phyloP scores from a whole-genome alignment of 495 filamentous ascomycete species.

The Neurospora sp. region DNA sequence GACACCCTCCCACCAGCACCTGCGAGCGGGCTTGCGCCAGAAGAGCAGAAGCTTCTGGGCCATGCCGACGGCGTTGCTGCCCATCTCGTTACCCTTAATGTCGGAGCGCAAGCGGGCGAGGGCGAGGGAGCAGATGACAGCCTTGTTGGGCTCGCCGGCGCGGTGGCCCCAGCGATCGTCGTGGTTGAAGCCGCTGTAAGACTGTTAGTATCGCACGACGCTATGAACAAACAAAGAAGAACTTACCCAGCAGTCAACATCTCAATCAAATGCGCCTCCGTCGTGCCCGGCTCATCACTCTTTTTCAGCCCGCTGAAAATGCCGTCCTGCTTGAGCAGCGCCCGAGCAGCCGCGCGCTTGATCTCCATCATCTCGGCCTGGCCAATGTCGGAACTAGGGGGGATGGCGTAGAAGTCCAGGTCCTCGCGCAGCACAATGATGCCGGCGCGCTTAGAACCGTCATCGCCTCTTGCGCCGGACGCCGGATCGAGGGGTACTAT shows the following conservation, averaged over 20 bases:
- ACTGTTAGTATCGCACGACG: too few species aligned
- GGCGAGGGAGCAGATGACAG: slow-evolving; percentile 93
- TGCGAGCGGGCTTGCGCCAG: slow-evolving; percentile 91
- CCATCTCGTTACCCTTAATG: slow-evolving; percentile 66
- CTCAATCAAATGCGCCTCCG: slow-evolving; percentile 97
- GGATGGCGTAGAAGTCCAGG: slow-evolving; percentile 95
- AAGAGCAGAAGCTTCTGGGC: slow-evolving; percentile 96
- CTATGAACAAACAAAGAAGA: too few species aligned
- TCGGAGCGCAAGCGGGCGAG: slow-evolving; percentile 88
- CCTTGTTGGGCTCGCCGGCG: slow-evolving; percentile 92
- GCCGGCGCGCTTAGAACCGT: slow-evolving; percentile 65
- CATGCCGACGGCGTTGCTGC: slow-evolving; percentile 86
- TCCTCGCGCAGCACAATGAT: slow-evolving; percentile 97
- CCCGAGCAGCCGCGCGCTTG: slow-evolving; percentile 84
- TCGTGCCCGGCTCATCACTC: slow-evolving; percentile 92
- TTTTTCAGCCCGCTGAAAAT: slow-evolving; percentile 93
- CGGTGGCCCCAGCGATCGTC: slow-evolving; percentile 94
- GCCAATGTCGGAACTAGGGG: slow-evolving; percentile 74
- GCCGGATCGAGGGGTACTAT: slow-evolving; percentile 48
- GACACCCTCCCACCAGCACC: slow-evolving; percentile 99
- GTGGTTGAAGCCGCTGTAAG: slow-evolving; percentile 92
- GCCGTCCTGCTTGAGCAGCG: slow-evolving; percentile 79
- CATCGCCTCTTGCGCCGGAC: slow-evolving; percentile 27
- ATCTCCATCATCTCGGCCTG: slow-evolving; percentile 91
- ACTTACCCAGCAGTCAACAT: slow-evolving; percentile 96